Evolutionary conservation across 768 basidiomycete species (phyloP), one percentile per base, ranked within the genome.

Genomic region (Mycena epipterygia): DNA sequence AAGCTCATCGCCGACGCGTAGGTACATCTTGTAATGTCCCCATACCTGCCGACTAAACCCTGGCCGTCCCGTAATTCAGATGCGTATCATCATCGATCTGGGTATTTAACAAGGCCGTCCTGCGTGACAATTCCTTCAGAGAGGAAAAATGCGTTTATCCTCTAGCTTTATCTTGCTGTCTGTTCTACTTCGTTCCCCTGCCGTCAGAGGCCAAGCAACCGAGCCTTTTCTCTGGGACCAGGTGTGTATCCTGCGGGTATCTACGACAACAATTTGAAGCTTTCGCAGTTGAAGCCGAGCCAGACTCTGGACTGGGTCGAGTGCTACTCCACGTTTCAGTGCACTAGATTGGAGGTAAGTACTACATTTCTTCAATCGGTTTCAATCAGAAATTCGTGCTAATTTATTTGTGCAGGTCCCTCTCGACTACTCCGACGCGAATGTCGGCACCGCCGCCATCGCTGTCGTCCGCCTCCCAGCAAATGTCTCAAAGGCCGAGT

Each of bases 401-500:
- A 13, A 49, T n/a, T 16, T 12, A 13, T 21, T 27, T 30, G 5
- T 29, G 11, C 61, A 69, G 68, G 68, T 69, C 17, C 70, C 70
- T 17, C 59, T 72, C 1, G 70, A 72, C 37, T 72, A 72, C 29
- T 56, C 61, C 32, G 17, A 56, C 25, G 19, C 44, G 13, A 52
- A 30, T 29, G 37, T 23, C 11, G 61, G 66, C 4, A 67, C 33
- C 12, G 70, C 66, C 0, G 65, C 46, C n/a, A 29, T 71, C 8
- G 70, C 70, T 1, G 32, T 71, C 27, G 55, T 67, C 13, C 65
- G 65, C 23, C 46, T 67, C 9, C 66, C 53, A 1, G 33, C 65
- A 8, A 67, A 49, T n/a, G 61, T 42, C n/a, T 58, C 66, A 3
- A n/a, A 39, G 17, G 32, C 33, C 5, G 39, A 42, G 4, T 72